Conservation (phyloP, 306 rosid genomes). For the Dryas alaskensis region DNA sequence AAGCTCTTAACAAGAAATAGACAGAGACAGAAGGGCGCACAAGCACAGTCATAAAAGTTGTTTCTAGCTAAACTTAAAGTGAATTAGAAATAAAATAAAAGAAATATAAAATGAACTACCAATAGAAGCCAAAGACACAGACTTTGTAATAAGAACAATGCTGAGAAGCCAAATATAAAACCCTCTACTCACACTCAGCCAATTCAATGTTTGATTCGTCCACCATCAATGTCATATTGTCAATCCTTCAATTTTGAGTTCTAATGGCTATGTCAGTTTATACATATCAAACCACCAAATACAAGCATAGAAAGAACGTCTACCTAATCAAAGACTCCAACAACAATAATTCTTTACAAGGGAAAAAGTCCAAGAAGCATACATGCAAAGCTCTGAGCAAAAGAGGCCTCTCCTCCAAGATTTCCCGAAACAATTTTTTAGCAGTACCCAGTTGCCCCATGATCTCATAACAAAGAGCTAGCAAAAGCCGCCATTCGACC, state of each 20-base stretch:
- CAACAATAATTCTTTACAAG: background rate
- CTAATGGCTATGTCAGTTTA: background rate
- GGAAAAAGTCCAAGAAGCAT: constrained; percentile 30
- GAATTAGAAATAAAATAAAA: no score
- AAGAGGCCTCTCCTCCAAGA: constrained; percentile 69
- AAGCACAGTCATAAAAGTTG: background rate
- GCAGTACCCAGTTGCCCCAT: constrained; percentile 65
- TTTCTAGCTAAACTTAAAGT: background rate
- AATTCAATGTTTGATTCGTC: background rate
- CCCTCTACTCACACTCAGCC: background rate
- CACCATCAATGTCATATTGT: background rate
- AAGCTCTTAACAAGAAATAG: background rate
- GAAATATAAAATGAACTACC: background rate
- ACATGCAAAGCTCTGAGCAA: constrained; percentile 87
- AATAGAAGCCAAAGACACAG: background rate
- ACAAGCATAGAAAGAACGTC: background rate
- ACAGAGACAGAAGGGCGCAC: background rate
- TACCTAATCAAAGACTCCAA: background rate
- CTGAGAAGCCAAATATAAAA: background rate
- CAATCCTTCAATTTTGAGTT: background rate
- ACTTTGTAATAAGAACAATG: background rate
- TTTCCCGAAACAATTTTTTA: constrained; percentile 55
- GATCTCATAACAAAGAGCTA: constrained; percentile 74
- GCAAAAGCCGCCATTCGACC: constrained; percentile 84
- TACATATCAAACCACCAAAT: background rate